A percentile compares a stretch with the other conserved stretches of the same genome.
Evolutionary conservation across 257 asterid genomes (phyloP).

Genomic region (Solanum arcanum): DNA sequence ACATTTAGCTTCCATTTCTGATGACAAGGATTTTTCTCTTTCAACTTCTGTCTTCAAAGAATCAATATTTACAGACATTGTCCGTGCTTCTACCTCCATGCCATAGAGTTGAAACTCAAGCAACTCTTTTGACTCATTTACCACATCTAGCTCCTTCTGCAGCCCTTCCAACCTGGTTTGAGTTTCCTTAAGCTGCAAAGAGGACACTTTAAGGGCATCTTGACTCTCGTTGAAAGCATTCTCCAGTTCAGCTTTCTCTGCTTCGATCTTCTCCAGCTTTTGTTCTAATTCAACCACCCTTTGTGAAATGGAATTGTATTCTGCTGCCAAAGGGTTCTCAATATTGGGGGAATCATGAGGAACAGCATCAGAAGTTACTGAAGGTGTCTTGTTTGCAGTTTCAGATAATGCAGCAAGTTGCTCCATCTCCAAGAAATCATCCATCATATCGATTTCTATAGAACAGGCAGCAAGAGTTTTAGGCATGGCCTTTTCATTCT

Average conservation of each 20-base stretch:
- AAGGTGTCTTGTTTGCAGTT: slow-evolving; percentile 22
- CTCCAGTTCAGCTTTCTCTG: slow-evolving; percentile 38
- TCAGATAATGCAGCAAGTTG: slow-evolving; percentile 60
- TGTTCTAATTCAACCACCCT: slow-evolving; percentile 42
- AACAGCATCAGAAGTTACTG: slow-evolving; percentile 17
- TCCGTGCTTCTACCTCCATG: slow-evolving; percentile 53
- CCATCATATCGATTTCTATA: slow-evolving; percentile 62
- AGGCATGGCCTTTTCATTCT: slow-evolving; percentile 31
- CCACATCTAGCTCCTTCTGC: slow-evolving; percentile 31
- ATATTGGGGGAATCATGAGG: slow-evolving; percentile 18
- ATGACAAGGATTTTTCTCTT: slow-evolving; percentile 27
- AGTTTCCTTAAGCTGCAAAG: slow-evolving; percentile 21
- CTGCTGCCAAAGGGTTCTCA: slow-evolving; percentile 29
- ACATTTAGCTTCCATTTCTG: slow-evolving; percentile 29
- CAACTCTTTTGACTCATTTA: slow-evolving; percentile 34
- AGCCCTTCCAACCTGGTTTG: slow-evolving; percentile 26
- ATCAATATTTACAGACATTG: slow-evolving; percentile 28
- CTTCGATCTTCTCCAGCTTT: slow-evolving; percentile 35
- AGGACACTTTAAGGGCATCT: slow-evolving; percentile 28
- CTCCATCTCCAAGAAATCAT: slow-evolving; percentile 83
- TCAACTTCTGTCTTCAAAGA: slow-evolving; percentile 28
- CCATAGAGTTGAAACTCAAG: slow-evolving; percentile 42
- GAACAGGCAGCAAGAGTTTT: slow-evolving; percentile 25
- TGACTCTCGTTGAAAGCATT: slow-evolving; percentile 24
- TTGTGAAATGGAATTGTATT: slow-evolving; percentile 27